Conservation (phyloP, 2,329 filamentous ascomycete genomes). For the Xylaria sp. region DNA sequence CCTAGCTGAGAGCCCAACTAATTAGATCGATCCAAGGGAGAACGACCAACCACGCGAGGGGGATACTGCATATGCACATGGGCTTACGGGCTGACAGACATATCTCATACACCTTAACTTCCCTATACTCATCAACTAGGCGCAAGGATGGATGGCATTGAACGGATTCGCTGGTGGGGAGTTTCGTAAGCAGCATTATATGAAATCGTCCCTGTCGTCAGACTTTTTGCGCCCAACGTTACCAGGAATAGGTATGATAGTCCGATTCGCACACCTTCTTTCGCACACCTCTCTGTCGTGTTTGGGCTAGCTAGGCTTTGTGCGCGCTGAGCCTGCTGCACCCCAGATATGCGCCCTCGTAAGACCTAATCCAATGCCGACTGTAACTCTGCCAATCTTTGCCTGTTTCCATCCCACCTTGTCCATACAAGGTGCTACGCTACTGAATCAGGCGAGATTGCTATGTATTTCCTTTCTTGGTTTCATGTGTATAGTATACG, state of each 20-base stretch:
- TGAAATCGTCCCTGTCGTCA: conserved; percentile 3
- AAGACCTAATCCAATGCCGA: conserved; percentile 19
- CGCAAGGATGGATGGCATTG: background rate
- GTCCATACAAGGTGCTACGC: background rate
- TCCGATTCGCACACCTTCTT: background rate
- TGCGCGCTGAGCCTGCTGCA: conserved; percentile 22
- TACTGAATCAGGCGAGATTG: conserved; percentile 11
- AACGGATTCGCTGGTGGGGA: conserved; percentile 8
- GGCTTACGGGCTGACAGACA: conserved; percentile 15
- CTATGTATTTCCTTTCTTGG: background rate
- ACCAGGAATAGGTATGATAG: background rate
- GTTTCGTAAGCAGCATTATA: conserved; percentile 13
- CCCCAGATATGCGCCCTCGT: conserved; percentile 30
- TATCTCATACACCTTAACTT: background rate
- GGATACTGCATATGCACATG: conserved; percentile 15
- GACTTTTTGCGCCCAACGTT: background rate
- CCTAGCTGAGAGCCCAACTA: conserved; percentile 30
- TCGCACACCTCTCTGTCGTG: background rate
- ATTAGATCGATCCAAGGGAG: background rate
- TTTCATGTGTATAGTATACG: background rate
- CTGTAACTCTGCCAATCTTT: conserved; percentile 8
- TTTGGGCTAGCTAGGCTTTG: background rate
- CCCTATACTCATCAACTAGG: background rate
- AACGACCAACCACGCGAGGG: conserved; percentile 8
- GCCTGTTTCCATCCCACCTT: background rate